Percentiles rank a stretch among this genome's conserved stretches.
Conservation (phyloP, 306 rosid genomes). For the Vigna trinervia region DNA sequence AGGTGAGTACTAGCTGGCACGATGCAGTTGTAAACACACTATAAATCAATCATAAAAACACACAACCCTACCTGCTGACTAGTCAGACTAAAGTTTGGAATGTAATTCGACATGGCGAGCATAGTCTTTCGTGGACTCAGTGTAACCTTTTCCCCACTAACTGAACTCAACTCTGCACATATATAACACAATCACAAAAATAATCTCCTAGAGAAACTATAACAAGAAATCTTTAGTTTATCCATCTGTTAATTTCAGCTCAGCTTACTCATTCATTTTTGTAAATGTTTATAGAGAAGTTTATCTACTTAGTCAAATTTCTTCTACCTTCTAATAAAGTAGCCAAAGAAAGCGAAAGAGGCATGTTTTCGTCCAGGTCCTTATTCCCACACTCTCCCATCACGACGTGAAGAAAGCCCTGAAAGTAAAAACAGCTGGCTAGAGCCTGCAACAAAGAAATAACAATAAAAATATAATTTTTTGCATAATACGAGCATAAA, state of each 20-base stretch:
- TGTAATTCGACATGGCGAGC: constrained; percentile 70
- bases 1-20: neutral
- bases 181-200: neutral
- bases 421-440: constrained; percentile 79
- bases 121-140: constrained; percentile 71
- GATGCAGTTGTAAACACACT: no score
- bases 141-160: constrained; percentile 55
- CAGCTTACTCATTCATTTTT: no score
- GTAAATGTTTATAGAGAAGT: no score
- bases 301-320: neutral
- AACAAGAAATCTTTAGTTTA: neutral
- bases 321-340: constrained; percentile 64
- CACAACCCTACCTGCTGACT: constrained; percentile 71
- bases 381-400: constrained; percentile 61
- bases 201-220: neutral
- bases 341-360: constrained; percentile 73
- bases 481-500: neutral
- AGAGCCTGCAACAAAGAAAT: constrained; percentile 63
- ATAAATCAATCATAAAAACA: constrained; percentile 3
- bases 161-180: constrained; percentile 62
- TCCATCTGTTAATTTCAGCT: neutral
- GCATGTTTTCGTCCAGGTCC: constrained; percentile 58
- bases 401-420: constrained; percentile 59
- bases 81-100: constrained; percentile 80
- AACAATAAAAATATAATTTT: neutral